Conservation (phyloP, 78 protist species). For the Dictyostelium purpureum region DNA sequence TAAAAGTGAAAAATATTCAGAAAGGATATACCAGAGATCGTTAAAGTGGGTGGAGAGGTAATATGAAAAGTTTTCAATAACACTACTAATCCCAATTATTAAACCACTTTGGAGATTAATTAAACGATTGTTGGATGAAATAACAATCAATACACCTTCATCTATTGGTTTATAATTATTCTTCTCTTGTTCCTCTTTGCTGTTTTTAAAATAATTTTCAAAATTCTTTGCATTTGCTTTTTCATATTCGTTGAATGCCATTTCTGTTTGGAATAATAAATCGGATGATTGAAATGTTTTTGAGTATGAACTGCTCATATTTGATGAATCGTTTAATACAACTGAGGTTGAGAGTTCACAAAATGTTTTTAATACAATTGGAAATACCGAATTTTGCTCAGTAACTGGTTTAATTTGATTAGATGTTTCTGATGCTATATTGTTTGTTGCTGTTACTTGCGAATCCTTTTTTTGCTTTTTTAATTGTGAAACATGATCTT, state of each 20-base stretch:
- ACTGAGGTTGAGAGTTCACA: slow-evolving; percentile 11
- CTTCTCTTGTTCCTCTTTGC: neutral
- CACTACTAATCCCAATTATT: neutral
- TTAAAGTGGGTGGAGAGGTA: neutral
- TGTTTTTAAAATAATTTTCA: neutral
- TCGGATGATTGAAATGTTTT: slow-evolving; percentile 8
- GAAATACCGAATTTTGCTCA: neutral
- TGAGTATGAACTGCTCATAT: neutral
- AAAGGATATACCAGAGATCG: neutral
- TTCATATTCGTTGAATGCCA: neutral
- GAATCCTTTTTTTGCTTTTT: too few species aligned
- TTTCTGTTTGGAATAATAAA: slow-evolving; percentile 10
- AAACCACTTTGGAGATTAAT: slow-evolving; percentile 5
- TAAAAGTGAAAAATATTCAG: neutral
- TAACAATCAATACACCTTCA: slow-evolving; percentile 25
- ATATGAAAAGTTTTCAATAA: neutral
- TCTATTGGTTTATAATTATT: neutral
- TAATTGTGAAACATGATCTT: too few species aligned
- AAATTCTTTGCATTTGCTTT: neutral
- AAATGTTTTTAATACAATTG: slow-evolving; percentile 20
- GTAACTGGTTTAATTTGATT: too few species aligned
- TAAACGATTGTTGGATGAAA: neutral
- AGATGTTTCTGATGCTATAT: neutral
- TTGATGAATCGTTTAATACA: neutral
- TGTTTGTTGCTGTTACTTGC: neutral